Conservation (phyloP, 106 monocot species). For the Acorus gramineus region DNA sequence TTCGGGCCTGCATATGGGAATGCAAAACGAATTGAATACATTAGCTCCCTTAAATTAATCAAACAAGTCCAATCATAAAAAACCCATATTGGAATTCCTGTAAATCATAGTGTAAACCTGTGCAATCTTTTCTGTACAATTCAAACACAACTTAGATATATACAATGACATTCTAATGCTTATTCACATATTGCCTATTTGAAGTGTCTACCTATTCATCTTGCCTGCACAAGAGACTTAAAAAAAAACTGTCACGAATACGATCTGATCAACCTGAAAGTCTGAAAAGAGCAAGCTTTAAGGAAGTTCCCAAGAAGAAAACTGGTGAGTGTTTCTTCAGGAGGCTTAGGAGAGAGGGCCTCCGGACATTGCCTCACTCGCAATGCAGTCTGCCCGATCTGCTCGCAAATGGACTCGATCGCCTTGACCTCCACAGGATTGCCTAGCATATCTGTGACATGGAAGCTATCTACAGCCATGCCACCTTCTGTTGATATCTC, state of each 20-base stretch:
- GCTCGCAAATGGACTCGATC: slow-evolving; percentile 2
- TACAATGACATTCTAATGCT: too few species aligned
- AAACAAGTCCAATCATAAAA: too few species aligned
- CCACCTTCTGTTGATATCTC: slow-evolving; percentile 36
- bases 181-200: too few species aligned
- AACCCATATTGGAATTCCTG: too few species aligned
- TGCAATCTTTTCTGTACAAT: too few species aligned
- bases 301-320: slow-evolving; percentile 32
- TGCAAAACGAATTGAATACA: too few species aligned
- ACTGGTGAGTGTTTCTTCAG: background rate
- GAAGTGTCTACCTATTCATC: too few species aligned
- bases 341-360: background rate
- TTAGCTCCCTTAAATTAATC: too few species aligned
- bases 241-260: slow-evolving; percentile 16
- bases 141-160: too few species aligned
- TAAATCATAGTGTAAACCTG: too few species aligned
- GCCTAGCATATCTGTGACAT: slow-evolving; percentile 35
- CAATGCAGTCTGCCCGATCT: slow-evolving; percentile 12
- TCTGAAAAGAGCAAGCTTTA: slow-evolving; percentile 35
- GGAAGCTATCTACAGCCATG: slow-evolving; percentile 34
- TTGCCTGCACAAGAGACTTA: too few species aligned
- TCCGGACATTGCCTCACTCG: slow-evolving; percentile 28
- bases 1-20: too few species aligned
- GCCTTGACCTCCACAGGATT: slow-evolving; percentile 15
- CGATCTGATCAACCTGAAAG: slow-evolving; percentile 27